Base-by-base conservation (phyloP, 768 basidiomycete genomes). In the Gautieria morchelliformis region DNA sequence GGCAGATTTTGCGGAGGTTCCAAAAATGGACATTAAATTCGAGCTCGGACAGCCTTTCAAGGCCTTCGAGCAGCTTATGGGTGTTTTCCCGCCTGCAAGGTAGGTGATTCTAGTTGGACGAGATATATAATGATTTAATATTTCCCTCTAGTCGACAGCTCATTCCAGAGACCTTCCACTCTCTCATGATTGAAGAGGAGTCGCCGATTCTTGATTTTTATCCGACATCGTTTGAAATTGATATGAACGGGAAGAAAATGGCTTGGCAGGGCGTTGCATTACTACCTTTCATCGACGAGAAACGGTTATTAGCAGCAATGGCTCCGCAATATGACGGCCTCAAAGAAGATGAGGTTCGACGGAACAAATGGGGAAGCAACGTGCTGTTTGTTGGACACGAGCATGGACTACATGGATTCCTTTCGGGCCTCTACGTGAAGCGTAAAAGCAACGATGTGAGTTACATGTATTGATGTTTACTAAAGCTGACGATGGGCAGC, bases 181-280 rank as follows among this genome's bases (percentile, higher is more conserved):
- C 74, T 5, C 79, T 98, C 40, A 99, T 99, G 96, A 80, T 75
- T 4, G 82, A 89, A 3, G 79, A 85, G 49, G 81, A 86, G 33
- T 97, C 94, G 0, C 91, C 93, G 8, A 97, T 98, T 69, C 82
- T 92, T 59, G 94, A 98, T 66, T 98, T 97, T 74, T 98, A 98
- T 71, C 95, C 95, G 0, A 61, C 77, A 0, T 82, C 86, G 15
- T 99, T 99, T 69, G 83, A 94, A 63, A 86, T 98, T 65, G 96
- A 99, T 70, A 99, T 99, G 96, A 99, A 99, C 66, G 96, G 96
- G 58, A 98, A 98, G 74, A 90, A 89, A 72, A 97, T 98, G 94
- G 78, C 89, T 7, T 99, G 96, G 96, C 95, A 99, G 70, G 96
- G 96, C 54, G 93, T 99, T 56, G 94, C 96, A 0, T 75, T 99